Evolutionary conservation across 2,329 filamentous ascomycete genomes (phyloP).

Genomic region (Colletotrichum plurivorum): DNA sequence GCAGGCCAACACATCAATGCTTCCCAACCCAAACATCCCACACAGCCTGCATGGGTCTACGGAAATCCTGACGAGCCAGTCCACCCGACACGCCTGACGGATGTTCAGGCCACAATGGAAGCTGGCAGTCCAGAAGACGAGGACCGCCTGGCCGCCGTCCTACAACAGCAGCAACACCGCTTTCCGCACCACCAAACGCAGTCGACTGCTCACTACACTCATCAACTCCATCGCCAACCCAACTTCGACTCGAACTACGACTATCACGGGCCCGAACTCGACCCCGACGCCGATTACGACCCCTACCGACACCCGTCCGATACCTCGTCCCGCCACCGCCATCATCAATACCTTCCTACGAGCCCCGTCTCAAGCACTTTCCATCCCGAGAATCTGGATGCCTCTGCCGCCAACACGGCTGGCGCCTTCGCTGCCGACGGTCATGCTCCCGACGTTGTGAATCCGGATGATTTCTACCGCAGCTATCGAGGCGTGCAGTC

Average conservation of each 20-base stretch:
- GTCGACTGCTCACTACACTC: conserved; percentile 46
- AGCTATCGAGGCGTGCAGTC: conserved; percentile 59
- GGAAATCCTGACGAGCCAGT: conserved; percentile 57
- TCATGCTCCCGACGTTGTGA: conserved; percentile 59
- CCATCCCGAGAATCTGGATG: conserved; percentile 35
- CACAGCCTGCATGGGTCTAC: conserved; percentile 58
- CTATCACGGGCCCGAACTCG: conserved; percentile 47
- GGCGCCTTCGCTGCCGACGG: conserved; percentile 45
- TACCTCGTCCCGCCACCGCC: conserved; percentile 35
- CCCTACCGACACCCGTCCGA: conserved; percentile 45
- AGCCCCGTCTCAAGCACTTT: conserved; percentile 42
- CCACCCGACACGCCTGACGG: conserved; percentile 58
- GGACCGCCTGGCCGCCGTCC: conserved; percentile 49
- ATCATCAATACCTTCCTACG: conserved; percentile 44
- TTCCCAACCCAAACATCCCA: conserved; percentile 53
- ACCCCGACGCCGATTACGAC: conserved; percentile 46
- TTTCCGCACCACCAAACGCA: conserved; percentile 44
- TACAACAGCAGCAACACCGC: conserved; percentile 49
- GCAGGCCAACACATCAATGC: conserved; percentile 64
- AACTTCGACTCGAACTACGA: conserved; percentile 44
- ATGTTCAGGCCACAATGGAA: conserved; percentile 66
- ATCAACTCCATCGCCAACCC: conserved; percentile 44
- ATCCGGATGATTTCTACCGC: conserved; percentile 71
- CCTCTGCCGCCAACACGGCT: conserved; percentile 43
- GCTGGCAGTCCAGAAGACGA: conserved; percentile 60